Conservation (phyloP, 345 rosid genomes). For the Eucalyptus cloeziana region DNA sequence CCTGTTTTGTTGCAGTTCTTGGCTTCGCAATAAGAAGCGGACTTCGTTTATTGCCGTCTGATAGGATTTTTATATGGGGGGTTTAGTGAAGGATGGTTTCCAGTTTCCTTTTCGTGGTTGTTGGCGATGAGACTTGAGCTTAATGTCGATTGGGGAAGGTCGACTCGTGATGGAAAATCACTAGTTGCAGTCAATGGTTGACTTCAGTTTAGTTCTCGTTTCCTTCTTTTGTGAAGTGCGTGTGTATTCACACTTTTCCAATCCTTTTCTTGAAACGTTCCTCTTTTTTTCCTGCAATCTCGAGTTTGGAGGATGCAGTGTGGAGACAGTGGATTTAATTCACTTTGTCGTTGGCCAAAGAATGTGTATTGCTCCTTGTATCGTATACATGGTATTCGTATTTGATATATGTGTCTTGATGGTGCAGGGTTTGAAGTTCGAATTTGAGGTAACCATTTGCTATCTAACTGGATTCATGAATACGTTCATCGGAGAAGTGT, state of each 20-base stretch:
- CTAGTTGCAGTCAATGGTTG: background rate
- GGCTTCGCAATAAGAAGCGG: background rate
- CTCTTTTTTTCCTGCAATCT: background rate
- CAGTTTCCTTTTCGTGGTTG: background rate
- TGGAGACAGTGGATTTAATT: background rate
- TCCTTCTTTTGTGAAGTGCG: background rate
- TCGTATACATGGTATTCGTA: background rate
- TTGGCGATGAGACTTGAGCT: background rate
- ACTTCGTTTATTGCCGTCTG: background rate
- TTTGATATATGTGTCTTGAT: background rate
- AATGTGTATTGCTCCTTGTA: background rate
- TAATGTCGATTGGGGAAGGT: background rate
- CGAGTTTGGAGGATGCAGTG: background rate
- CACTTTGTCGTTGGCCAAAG: background rate
- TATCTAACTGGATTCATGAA: background rate
- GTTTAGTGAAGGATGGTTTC: background rate
- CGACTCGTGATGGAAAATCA: background rate
- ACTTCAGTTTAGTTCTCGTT: background rate
- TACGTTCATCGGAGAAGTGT: background rate
- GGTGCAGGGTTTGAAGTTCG: constrained; percentile 70
- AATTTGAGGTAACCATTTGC: constrained; percentile 41
- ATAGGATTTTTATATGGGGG: background rate
- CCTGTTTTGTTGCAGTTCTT: background rate
- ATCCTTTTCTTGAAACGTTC: background rate
- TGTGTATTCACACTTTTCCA: background rate